phyloP scores from a whole-genome alignment of 1,284 basidiomycete genomes.

The Veloboletus limbatus region DNA sequence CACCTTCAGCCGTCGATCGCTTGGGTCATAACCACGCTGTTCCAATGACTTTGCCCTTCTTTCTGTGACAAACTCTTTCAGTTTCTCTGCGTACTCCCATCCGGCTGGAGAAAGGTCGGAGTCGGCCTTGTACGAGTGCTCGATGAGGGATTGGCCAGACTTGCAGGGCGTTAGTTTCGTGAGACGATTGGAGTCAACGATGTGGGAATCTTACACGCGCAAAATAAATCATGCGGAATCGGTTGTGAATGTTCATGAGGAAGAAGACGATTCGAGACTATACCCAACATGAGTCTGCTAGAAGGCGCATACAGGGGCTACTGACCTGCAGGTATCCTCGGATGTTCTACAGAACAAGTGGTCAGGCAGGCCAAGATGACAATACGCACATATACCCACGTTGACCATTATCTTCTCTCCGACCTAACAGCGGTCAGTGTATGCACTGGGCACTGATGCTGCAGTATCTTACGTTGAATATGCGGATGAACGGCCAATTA shows the following conservation, averaged over 20 bases:
- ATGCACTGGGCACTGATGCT: background rate
- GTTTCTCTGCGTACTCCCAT: conserved; percentile 88
- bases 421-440: conserved; percentile 47
- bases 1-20: conserved; percentile 74
- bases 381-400: conserved; percentile 42
- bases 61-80: conserved; percentile 84
- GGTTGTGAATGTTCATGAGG: conserved; percentile 98
- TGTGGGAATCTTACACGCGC: conserved; percentile 66
- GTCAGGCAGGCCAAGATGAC: background rate
- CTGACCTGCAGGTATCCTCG: conserved; percentile 79
- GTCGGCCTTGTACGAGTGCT: conserved; percentile 98
- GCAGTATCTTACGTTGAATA: conserved; percentile 72
- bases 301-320: background rate
- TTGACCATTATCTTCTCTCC: conserved; percentile 94
- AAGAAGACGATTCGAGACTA: conserved; percentile 94
- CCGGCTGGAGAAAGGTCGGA: conserved; percentile 94
- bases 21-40: conserved; percentile 60
- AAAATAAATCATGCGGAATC: conserved; percentile 88
- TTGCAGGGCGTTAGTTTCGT: conserved; percentile 6
- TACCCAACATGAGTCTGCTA: background rate
- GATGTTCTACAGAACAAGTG: conserved; percentile 58
- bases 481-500: conserved; percentile 92
- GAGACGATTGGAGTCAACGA: background rate
- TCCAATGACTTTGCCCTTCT: conserved; percentile 68
- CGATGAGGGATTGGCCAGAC: conserved; percentile 95